phyloP scores from a whole-genome alignment of 2,329 filamentous ascomycete genomes.

The Alternaria brassicae region DNA sequence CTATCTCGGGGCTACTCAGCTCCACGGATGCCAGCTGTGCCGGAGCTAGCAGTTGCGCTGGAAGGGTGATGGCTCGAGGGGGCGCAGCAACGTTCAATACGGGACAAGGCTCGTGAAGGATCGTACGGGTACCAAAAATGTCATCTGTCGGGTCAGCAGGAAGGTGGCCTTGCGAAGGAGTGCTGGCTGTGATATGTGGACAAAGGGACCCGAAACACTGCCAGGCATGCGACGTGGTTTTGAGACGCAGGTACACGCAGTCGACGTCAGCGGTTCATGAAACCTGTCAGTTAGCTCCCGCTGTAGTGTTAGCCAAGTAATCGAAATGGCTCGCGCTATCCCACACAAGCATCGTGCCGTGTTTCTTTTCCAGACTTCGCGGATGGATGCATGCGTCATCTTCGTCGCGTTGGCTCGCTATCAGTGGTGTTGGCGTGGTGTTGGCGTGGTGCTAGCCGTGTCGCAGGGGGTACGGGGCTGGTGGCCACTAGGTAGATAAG shows the following conservation, averaged over 20 bases:
- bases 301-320: slow-evolving; percentile 7
- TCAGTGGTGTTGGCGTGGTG: slow-evolving; percentile 1
- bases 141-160: background rate
- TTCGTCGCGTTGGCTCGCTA: background rate
- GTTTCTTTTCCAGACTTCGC: background rate
- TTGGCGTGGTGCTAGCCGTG: slow-evolving; percentile 25
- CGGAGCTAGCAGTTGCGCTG: slow-evolving; percentile 27
- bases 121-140: background rate
- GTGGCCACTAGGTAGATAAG: too few relatives aligned
- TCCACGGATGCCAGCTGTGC: slow-evolving; percentile 27
- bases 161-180: background rate
- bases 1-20: slow-evolving; percentile 6
- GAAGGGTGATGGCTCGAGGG: slow-evolving; percentile 4
- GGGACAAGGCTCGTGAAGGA: slow-evolving; percentile 7
- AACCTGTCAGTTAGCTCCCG: slow-evolving; percentile 21
- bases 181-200: slow-evolving; percentile 8
- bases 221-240: slow-evolving; percentile 14
- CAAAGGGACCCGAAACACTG: slow-evolving; percentile 21
- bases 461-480: slow-evolving; percentile 16
- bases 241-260: slow-evolving; percentile 29
- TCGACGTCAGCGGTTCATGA: slow-evolving; percentile 38
- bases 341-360: background rate
- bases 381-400: background rate
- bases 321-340: background rate
- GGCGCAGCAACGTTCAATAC: slow-evolving; percentile 18